Percentiles rank a stretch among this genome's conserved stretches.
Conservation (phyloP, 2,329 filamentous ascomycete species). For the Aphanocladium album region DNA sequence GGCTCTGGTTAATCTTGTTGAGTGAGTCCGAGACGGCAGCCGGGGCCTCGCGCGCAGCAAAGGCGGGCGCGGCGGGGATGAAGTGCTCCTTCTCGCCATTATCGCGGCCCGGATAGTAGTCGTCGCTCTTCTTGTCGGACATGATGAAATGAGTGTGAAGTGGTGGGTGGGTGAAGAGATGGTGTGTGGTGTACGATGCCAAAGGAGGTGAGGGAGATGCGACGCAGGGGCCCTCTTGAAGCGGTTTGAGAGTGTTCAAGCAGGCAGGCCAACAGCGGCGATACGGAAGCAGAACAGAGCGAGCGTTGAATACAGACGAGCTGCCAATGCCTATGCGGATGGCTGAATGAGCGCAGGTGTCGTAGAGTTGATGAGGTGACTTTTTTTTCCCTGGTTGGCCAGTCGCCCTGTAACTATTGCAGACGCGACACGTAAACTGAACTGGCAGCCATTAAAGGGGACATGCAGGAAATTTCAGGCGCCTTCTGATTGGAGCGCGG, state of each 20-base stretch:
- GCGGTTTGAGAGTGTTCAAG: not conserved
- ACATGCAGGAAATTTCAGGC: conserved; percentile 13
- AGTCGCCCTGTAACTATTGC: not conserved
- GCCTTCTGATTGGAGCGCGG: conserved; percentile 8
- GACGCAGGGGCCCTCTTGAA: not conserved
- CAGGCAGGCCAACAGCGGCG: not conserved
- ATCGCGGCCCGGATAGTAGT: conserved; percentile 10
- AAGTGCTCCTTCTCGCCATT: conserved; percentile 15
- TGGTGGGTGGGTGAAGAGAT: not conserved
- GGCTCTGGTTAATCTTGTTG: conserved; percentile 12
- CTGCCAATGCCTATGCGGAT: not conserved
- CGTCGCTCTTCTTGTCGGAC: conserved; percentile 14
- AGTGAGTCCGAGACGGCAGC: conserved; percentile 9
- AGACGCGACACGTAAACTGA: conserved; percentile 12
- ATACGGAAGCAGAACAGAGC: not conserved
- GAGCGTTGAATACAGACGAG: not conserved
- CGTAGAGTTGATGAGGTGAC: not conserved
- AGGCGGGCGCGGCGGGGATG: conserved; percentile 8
- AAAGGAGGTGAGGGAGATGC: not conserved
- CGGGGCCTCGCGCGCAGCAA: conserved; percentile 5
- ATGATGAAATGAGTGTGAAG: not conserved
- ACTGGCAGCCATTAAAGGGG: conserved; percentile 7
- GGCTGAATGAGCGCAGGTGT: not conserved
- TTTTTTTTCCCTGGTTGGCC: not conserved
- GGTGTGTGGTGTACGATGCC: not conserved